Evolutionary conservation across 1,139 yeast species (phyloP), one percentile per base, ranked within the genome.

Genomic region (Sugiyamaella xylanicola): DNA sequence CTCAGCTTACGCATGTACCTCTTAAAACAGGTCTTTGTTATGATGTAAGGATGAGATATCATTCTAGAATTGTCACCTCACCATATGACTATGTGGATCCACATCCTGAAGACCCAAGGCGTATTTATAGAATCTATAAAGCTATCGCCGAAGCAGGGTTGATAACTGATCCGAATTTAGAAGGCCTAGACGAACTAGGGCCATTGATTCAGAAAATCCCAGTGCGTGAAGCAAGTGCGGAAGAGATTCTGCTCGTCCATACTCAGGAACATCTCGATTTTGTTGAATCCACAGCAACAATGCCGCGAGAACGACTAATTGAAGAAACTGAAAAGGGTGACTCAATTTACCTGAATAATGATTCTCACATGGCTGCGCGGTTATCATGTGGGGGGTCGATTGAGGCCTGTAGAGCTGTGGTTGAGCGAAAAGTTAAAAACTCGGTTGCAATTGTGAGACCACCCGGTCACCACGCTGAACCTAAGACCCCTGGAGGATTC

Each of bases 381-480:
- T 77, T 95, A 40, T 87, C 97, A 15, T 93, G 98, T 70, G 99
- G 99, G 55, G 98, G 99, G 27, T 86, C 96, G 29, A 93, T 95
- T 52, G 99, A 93, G 70, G 96, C 97, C 0, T 92, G 98, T 70
- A 84, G 85, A 63, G 97, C 98, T 0, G 99, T 95, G 17, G 87
- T 93, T 9, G 98, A 92, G 69, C 96, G 97, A 1, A 76, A 79
- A 57, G 98, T 92, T 29, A 91, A 91, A 68, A 95, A 95, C 69
- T 86, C 97, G 0, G 70, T 95, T 56, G 99, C 99, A 0, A 89
- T 95, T 13, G 97, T 95, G 13, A 82, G 99, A 62, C 99, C 99
- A 1, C 99, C 99, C 0, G 99, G 99, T 1, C 99, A 95, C 73
- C 99, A 95, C 69, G 98, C 99, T 1, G 99, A 95, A 68, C 98